Percentiles rank a stretch among this genome's conserved stretches.
phyloP scores from a whole-genome alignment of 805 yeast genomes.

The Vanderwaltozyma tropicalis region DNA sequence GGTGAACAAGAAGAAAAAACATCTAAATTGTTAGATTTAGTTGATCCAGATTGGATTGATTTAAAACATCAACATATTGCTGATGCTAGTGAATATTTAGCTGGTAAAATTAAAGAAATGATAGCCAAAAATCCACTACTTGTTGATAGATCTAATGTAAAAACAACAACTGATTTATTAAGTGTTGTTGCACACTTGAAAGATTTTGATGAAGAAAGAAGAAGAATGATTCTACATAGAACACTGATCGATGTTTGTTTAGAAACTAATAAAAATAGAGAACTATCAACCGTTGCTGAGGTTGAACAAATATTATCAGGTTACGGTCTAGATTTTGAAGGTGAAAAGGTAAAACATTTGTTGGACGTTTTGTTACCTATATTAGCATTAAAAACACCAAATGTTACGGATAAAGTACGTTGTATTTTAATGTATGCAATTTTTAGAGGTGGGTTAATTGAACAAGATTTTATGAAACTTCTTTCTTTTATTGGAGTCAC shows the following conservation, averaged over 20 bases:
- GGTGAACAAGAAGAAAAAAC: slow-evolving; percentile 34
- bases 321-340: slow-evolving; percentile 59
- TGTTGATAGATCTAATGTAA: slow-evolving; percentile 56
- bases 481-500: slow-evolving; percentile 42
- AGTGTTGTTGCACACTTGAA: slow-evolving; percentile 63
- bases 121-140: slow-evolving; percentile 64
- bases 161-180: slow-evolving; percentile 59
- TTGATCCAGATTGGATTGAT: slow-evolving; percentile 61
- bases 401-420: slow-evolving; percentile 60
- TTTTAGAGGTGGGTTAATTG: slow-evolving; percentile 72
- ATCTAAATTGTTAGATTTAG: slow-evolving; percentile 42
- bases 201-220: slow-evolving; percentile 59
- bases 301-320: slow-evolving; percentile 77
- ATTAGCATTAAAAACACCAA: slow-evolving; percentile 40
- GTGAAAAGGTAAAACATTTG: slow-evolving; percentile 47
- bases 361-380: slow-evolving; percentile 52
- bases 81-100: slow-evolving; percentile 56
- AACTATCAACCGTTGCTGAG: slow-evolving; percentile 64
- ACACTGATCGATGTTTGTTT: slow-evolving; percentile 57
- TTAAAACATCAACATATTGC: slow-evolving; percentile 67
- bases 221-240: slow-evolving; percentile 49
- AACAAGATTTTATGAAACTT: slow-evolving; percentile 61
- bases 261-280: slow-evolving; percentile 44
- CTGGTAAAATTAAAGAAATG: slow-evolving; percentile 50
- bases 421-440: slow-evolving; percentile 64